These are phyloP conservation scores for Flueggea neowawraea DNA, from an alignment of 441 rosid species.

Conservation along the genomic window DNA sequence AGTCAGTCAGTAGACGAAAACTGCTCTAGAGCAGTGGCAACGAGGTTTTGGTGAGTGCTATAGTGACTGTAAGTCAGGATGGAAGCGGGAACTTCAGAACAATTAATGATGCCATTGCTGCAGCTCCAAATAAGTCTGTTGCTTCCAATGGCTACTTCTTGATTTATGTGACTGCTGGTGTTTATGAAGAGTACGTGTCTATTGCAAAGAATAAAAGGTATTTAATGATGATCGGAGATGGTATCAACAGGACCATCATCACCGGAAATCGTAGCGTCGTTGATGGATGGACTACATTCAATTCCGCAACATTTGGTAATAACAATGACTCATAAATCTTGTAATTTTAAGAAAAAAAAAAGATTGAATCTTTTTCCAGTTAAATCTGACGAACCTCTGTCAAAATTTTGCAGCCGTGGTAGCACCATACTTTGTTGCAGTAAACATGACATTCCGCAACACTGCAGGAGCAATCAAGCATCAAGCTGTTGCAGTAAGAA, in stretches of 20 bases:
- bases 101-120: slow-evolving; percentile 61
- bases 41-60: slow-evolving; percentile 41
- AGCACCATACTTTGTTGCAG: slow-evolving; percentile 46
- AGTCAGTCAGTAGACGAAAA: slow-evolving; percentile 47
- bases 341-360: no score
- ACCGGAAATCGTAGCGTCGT: slow-evolving; percentile 81
- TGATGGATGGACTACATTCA: slow-evolving; percentile 92
- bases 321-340: no score
- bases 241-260: slow-evolving; percentile 76
- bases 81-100: slow-evolving; percentile 72
- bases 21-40: slow-evolving; percentile 23
- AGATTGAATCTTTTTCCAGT: no score
- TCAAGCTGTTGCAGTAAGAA: slow-evolving; percentile 60
- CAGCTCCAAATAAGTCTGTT: slow-evolving; percentile 69
- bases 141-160: slow-evolving; percentile 63
- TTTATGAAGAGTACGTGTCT: slow-evolving; percentile 70
- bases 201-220: slow-evolving; percentile 63
- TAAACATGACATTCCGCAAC: slow-evolving; percentile 49
- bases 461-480: slow-evolving; percentile 60
- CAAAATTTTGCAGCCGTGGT: slow-evolving; percentile 37
- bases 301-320: slow-evolving; percentile 90
- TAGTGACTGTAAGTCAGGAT: slow-evolving; percentile 62
- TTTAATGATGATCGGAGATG: slow-evolving; percentile 88
- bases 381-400: neutral
- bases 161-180: slow-evolving; percentile 67